Percentiles rank a stretch among this genome's conserved stretches.
Evolutionary conservation across 805 yeast genomes (phyloP).

Genomic region (Yarrowia sp.): DNA sequence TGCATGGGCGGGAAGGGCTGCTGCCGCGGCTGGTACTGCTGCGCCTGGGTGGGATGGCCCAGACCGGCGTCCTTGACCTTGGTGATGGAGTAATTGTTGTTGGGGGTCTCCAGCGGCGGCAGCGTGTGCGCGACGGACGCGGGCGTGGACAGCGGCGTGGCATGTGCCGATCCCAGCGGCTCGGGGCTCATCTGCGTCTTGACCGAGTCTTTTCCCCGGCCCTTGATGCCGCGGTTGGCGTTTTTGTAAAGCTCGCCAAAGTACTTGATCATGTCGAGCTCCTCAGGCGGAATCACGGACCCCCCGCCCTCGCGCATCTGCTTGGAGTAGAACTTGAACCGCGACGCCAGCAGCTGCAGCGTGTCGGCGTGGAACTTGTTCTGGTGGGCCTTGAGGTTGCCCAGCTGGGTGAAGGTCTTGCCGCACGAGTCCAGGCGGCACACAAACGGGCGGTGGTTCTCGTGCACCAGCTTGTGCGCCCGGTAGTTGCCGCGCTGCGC

Average conservation of each 20-base stretch:
- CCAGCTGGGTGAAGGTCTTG: constrained; percentile 85
- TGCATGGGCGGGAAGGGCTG: constrained; percentile 41
- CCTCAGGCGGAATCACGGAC: constrained; percentile 54
- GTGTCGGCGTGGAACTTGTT: constrained; percentile 80
- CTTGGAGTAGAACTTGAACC: constrained; percentile 38
- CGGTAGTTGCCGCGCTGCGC: constrained; percentile 90
- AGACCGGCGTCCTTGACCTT: constrained; percentile 6
- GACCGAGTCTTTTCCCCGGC: constrained; percentile 65
- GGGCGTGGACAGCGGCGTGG: constrained; percentile 16
- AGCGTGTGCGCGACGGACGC: neutral
- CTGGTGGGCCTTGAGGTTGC: constrained; percentile 91
- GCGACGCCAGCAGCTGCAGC: constrained; percentile 60
- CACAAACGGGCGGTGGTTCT: constrained; percentile 69
- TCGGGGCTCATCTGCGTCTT: constrained; percentile 22
- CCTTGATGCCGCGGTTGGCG: constrained; percentile 86
- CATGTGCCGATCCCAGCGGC: neutral
- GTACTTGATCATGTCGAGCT: constrained; percentile 68
- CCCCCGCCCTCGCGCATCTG: constrained; percentile 31
- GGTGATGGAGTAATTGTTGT: constrained; percentile 25
- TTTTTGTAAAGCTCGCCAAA: constrained; percentile 82
- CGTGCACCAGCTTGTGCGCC: constrained; percentile 82
- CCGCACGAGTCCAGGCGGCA: constrained; percentile 81
- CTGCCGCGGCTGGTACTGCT: constrained; percentile 13
- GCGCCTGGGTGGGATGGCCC: constrained; percentile 9
- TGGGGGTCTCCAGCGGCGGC: constrained; percentile 23